Evolutionary conservation across 2,329 filamentous ascomycete genomes (phyloP).

Genomic region (Moelleriella libera): DNA sequence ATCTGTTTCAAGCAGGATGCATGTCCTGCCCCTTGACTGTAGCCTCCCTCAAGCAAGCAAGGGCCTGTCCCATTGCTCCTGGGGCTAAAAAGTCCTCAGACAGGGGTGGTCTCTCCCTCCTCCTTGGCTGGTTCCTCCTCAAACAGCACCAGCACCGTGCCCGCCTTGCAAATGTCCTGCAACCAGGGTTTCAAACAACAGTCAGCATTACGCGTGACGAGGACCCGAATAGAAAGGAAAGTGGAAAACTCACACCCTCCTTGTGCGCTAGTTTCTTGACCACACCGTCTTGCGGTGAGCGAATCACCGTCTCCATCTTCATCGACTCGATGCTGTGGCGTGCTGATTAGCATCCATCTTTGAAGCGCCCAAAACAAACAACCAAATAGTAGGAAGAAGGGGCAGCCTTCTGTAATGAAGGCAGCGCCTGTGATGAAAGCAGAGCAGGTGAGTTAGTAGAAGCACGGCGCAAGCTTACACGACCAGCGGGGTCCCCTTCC

Average conservation of each 20-base stretch:
- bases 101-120: background rate
- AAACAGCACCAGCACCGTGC: constrained; percentile 61
- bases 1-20: no score
- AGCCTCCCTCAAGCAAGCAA: no score
- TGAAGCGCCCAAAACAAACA: background rate
- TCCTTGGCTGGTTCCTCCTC: constrained; percentile 32
- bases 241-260: constrained; percentile 45
- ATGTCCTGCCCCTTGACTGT: no score
- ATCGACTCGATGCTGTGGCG: constrained; percentile 58
- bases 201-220: constrained; percentile 6
- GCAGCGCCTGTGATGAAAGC: background rate
- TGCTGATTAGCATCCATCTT: background rate
- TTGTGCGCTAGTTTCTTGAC: constrained; percentile 62
- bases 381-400: background rate
- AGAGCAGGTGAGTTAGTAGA: no score
- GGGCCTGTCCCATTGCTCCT: no score
- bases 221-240: background rate
- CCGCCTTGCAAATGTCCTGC: constrained; percentile 66
- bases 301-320: constrained; percentile 82
- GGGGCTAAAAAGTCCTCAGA: no score
- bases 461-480: constrained; percentile 37
- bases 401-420: background rate
- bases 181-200: background rate
- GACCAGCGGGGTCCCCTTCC: constrained; percentile 75
- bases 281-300: constrained; percentile 58